Conservation (phyloP, 441 rosid species). For the Adansonia rubrostipa region DNA sequence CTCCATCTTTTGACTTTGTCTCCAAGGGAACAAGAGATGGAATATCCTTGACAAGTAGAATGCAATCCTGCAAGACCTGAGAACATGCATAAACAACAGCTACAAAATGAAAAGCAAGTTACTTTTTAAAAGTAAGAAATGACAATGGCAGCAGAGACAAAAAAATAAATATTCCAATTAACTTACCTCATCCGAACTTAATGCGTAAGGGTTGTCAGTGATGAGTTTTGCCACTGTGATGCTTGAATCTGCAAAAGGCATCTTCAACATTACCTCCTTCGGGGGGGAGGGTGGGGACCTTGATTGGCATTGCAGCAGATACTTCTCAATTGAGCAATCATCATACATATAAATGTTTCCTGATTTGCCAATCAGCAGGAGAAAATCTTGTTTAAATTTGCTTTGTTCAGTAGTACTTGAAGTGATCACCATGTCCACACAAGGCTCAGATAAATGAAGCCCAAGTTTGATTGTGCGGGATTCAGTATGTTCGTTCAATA, state of each 20-base stretch:
- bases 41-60: conserved; percentile 49
- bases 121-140: not conserved
- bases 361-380: conserved; percentile 79
- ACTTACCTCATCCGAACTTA: conserved; percentile 71
- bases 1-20: conserved; percentile 57
- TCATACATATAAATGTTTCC: conserved; percentile 77
- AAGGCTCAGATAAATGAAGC: conserved; percentile 80
- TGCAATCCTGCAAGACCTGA: conserved; percentile 56
- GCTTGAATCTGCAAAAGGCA: conserved; percentile 72
- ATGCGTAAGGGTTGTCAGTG: conserved; percentile 48
- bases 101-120: not conserved
- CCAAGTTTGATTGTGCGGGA: conserved; percentile 80
- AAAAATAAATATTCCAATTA: not conserved
- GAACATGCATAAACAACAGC: conserved; percentile 14
- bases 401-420: conserved; percentile 58
- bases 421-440: conserved; percentile 73
- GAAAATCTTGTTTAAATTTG: conserved; percentile 61
- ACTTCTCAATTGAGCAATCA: conserved; percentile 77
- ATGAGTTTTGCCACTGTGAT: conserved; percentile 66
- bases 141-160: not conserved
- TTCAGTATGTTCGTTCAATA: conserved; percentile 78
- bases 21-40: conserved; percentile 66
- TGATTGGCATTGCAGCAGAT: conserved; percentile 79
- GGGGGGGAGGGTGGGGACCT: conserved; percentile 81
- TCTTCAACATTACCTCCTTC: conserved; percentile 62